Conservation (phyloP, 2,329 filamentous ascomycete genomes). For the Diatrype stigma region DNA sequence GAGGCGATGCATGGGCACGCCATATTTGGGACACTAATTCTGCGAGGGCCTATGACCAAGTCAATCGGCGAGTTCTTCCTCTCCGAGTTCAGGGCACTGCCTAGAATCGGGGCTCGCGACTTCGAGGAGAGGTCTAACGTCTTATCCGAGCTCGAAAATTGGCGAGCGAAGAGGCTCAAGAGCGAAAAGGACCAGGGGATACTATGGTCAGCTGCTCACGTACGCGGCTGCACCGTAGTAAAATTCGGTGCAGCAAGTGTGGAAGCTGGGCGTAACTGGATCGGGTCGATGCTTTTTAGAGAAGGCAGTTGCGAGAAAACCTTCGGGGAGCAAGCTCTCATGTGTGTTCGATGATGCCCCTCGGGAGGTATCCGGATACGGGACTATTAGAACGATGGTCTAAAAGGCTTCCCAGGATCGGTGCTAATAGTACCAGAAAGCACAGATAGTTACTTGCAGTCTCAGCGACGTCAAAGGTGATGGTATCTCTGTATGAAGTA, state of each 20-base stretch:
- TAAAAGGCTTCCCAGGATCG: no score
- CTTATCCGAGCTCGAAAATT: slow-evolving; percentile 41
- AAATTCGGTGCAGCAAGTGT: slow-evolving; percentile 84
- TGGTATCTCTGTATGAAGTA: not conserved
- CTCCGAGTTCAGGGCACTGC: slow-evolving; percentile 70
- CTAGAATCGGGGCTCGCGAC: slow-evolving; percentile 77
- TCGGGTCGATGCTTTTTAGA: slow-evolving; percentile 67
- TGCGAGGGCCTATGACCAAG: slow-evolving; percentile 69
- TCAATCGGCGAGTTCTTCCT: slow-evolving; percentile 70
- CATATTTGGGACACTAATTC: slow-evolving; percentile 79
- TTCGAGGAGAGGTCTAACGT: slow-evolving; percentile 50
- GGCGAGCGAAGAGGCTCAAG: slow-evolving; percentile 51
- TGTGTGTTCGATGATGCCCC: slow-evolving; percentile 64
- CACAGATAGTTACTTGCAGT: not conserved
- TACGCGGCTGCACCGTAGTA: slow-evolving; percentile 80
- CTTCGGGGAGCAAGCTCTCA: slow-evolving; percentile 77
- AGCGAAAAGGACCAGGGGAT: slow-evolving; percentile 58
- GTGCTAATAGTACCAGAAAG: not conserved
- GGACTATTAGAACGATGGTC: no score
- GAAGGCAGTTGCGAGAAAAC: slow-evolving; percentile 67
- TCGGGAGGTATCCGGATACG: no score
- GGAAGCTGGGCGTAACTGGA: slow-evolving; percentile 76
- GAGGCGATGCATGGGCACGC: slow-evolving; percentile 70
- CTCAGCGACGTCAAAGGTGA: not conserved
- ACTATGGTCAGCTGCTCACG: slow-evolving; percentile 76